Evolutionary conservation across 805 yeast genomes (phyloP), one percentile per base, ranked within the genome.

Genomic region (Wickerhamomyces rabaulensis): DNA sequence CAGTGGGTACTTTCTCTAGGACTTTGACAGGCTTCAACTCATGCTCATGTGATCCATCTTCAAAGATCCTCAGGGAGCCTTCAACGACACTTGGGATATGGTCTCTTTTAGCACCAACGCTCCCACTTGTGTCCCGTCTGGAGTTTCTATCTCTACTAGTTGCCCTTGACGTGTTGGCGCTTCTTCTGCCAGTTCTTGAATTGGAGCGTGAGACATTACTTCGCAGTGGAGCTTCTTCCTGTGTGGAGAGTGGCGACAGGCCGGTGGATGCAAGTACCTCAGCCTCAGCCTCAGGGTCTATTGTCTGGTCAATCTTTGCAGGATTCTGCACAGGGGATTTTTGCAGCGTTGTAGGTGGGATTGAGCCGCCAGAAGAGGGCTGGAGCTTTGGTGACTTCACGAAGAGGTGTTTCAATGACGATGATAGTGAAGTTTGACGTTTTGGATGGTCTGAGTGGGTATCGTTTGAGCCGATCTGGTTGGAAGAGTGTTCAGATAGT

Each of bases 31-130:
- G 46, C 33, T 52, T 56, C 19, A 60, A 42, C 3, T 46, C 9
- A 42, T 60, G 64, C 31, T 56, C 63, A 48, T 60, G 64, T 1
- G 51, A 20, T 2, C 59, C 57, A 42, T 60, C 55, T 9, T 53
- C 58, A 43, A 40, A 60, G 1, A 58, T 19, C 31, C 48, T 50
- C 4, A 55, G 27, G 6, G 52, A 22, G 5, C 58, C 59, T 25
- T 52, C 56, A 19, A 51, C 48, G 9, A 41, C 39, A 26, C 22
- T 20, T 1, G 44, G 29, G 35, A 37, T 12, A 2, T 26, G 26
- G 8, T 35, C 21, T 20, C 33, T 23, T 15, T 25, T 17, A 15
- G 41, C 39, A 35, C 41, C 46, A 13, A 39, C 44, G 9, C 43
- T 38, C 2, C 40, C 45, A 19, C 39, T 23, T 20, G 41, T 29